phyloP scores from a whole-genome alignment of 208 protist species.

The Leishmania guyanensis region DNA sequence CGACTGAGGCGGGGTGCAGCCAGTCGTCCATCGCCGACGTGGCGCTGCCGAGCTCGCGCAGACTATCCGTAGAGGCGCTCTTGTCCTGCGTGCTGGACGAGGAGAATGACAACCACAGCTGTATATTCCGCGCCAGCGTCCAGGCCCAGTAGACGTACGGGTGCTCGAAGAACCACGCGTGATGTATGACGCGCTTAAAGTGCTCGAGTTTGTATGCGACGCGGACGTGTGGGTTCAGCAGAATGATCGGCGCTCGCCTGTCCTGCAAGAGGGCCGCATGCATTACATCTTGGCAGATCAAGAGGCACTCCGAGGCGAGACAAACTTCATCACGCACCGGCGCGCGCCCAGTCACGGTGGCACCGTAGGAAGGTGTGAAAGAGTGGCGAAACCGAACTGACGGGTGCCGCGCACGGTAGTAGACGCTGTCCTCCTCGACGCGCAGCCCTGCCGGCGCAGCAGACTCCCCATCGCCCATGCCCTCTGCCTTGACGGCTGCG shows the following conservation, averaged over 20 bases:
- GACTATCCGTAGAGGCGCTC: not conserved
- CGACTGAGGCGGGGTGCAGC: conserved; percentile 1
- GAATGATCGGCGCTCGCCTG: conserved; percentile 45
- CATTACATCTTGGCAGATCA: conserved; percentile 68
- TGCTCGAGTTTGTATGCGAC: conserved; percentile 60
- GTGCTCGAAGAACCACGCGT: conserved; percentile 34
- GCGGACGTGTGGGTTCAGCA: conserved; percentile 74
- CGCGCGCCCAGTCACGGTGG: conserved; percentile 15
- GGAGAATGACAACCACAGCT: conserved; percentile 22
- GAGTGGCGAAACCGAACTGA: conserved; percentile 64
- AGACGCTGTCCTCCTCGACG: conserved; percentile 26
- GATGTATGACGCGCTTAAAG: conserved; percentile 39
- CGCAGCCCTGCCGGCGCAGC: not conserved
- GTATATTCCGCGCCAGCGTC: conserved; percentile 22
- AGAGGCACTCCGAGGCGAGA: conserved; percentile 70
- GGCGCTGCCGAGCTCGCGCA: conserved; percentile 9
- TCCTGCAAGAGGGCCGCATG: conserved; percentile 52
- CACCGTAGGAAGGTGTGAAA: conserved; percentile 58
- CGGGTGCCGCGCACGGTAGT: conserved; percentile 36
- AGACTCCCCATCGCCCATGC: not conserved
- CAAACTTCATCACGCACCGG: conserved; percentile 50
- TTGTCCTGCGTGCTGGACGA: not conserved
- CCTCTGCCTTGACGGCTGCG: not conserved
- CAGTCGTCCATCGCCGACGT: conserved; percentile 44
- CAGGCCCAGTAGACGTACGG: conserved; percentile 32